Base-by-base conservation (phyloP, 2,329 filamentous ascomycete genomes). In the Calonectria pauciramosa region DNA sequence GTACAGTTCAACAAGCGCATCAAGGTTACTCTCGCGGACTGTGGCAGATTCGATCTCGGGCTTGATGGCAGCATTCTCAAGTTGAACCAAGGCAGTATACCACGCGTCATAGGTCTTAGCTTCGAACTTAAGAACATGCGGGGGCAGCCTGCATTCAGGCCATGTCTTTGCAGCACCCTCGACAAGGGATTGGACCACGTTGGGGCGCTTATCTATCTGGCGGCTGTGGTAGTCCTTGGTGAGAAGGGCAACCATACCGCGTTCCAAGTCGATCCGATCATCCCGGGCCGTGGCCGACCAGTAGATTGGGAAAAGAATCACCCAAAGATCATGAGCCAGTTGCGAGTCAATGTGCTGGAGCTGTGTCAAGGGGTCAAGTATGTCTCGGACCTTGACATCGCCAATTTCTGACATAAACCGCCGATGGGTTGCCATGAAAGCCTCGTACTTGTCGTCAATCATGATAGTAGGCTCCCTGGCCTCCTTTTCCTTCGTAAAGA, bases 171-270 rank as follows among this genome's bases (percentile, higher is more conserved):
- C 95, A 44, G 95, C 94, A 51, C 95, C 97, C 80, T 98, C 95
- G 8, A 99, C 90, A 72, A 99, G 89, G 10, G 96, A 97, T 81
- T 98, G 95, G 3, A 99, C 93, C 41, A 98, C 97, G 81, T 99
- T 99, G 3, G 97, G 97, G 60, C 97, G 92, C 86, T 95, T 96
- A 84, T 99, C 97, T 70, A 99, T 93, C 83, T 99, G 97, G 68
- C 96, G 92, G 75, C 94, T 94, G 84, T 99, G 97, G 84, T 96
- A 99, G 81, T 99, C 97, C 82, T 98, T 98, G 2, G 96, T 98
- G 13, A 99, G 89, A 14, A 99, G 89, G 4, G 93, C 90, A n/a
- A 98, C 95, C 85, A 99, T 92, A 18, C 95, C 96, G 80, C 96
- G 95, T 84, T 99, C 95, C 41, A 99, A 90, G 76, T 99, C 97